Evolutionary conservation across 108 stramenopile species (phyloP).

Genomic region (Licmophora abbreviata): DNA sequence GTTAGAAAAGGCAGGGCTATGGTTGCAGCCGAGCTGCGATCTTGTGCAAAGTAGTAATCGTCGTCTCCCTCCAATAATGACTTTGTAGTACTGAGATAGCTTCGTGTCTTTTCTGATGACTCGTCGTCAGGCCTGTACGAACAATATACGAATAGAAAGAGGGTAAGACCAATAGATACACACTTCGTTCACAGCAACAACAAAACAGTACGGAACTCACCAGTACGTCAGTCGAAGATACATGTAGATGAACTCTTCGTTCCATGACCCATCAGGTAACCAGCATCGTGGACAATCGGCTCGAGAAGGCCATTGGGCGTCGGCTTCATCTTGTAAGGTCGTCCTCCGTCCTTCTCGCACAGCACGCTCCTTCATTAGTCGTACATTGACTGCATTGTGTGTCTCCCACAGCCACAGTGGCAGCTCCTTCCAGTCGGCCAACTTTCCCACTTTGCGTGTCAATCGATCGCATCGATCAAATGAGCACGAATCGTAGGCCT

Average conservation of each 20-base stretch:
- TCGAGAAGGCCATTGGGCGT: slow-evolving; percentile 27
- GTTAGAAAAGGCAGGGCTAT: no score
- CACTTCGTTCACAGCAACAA: no score
- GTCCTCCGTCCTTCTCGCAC: slow-evolving; percentile 19
- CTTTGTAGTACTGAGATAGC: no score
- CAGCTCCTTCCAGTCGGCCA: slow-evolving; percentile 59
- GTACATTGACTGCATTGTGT: slow-evolving; percentile 76
- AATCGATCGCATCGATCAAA: slow-evolving; percentile 69
- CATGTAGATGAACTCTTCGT: slow-evolving; percentile 23
- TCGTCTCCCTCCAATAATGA: no score
- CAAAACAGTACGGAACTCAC: no score
- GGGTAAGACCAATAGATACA: no score
- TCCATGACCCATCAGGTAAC: slow-evolving; percentile 24
- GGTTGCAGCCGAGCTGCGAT: no score
- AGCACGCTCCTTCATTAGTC: slow-evolving; percentile 48
- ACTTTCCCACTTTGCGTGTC: no score
- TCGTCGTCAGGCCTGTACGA: no score
- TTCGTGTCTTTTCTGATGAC: no score
- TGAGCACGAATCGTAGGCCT: slow-evolving; percentile 55
- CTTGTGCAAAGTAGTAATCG: no score
- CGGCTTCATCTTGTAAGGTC: slow-evolving; percentile 14
- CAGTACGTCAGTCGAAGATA: slow-evolving; percentile 37
- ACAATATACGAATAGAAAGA: no score
- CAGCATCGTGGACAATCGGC: slow-evolving; percentile 37
- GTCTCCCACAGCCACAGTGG: slow-evolving; percentile 71